Percentiles rank a stretch among this genome's conserved stretches.
Evolutionary conservation across 495 filamentous ascomycete species (phyloP).

Genomic region (Lophiotrema nucula): DNA sequence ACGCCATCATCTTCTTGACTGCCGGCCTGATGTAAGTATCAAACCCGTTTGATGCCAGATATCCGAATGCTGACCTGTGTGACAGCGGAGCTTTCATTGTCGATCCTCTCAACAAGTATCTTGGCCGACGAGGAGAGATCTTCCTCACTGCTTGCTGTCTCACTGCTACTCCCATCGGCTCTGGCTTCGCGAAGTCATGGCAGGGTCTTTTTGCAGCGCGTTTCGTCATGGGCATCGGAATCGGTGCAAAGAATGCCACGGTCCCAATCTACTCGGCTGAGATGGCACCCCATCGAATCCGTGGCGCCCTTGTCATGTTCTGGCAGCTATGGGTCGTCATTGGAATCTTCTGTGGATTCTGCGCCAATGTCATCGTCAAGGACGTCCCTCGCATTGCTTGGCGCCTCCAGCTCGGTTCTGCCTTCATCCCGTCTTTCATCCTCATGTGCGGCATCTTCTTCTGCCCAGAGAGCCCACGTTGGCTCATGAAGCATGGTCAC

Average conservation of each 20-base stretch:
- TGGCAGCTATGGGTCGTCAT: conserved; percentile 53
- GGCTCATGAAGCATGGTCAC: conserved; percentile 27
- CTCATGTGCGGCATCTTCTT: conserved; percentile 36
- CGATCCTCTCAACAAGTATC: conserved; percentile 56
- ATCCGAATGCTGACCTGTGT: not conserved
- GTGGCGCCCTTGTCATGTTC: conserved; percentile 62
- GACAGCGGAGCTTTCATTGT: conserved; percentile 44
- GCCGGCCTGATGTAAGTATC: conserved; percentile 32
- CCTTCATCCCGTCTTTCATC: conserved; percentile 42
- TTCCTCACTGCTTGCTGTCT: conserved; percentile 44
- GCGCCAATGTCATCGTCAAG: conserved; percentile 34
- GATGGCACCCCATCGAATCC: conserved; percentile 55
- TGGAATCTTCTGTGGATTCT: conserved; percentile 41
- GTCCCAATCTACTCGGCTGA: conserved; percentile 61
- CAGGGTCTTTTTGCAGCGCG: conserved; percentile 54
- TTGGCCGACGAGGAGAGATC: conserved; percentile 60
- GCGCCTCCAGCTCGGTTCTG: conserved; percentile 50
- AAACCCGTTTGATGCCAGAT: conserved; percentile 8
- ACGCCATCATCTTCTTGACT: conserved; percentile 51
- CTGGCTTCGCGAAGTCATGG: conserved; percentile 49
- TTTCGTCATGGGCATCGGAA: conserved; percentile 61
- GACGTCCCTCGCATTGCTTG: conserved; percentile 36
- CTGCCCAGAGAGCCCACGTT: conserved; percentile 38
- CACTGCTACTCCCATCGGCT: conserved; percentile 51
- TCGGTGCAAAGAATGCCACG: conserved; percentile 59